These are phyloP conservation scores for Quercus variabilis DNA, from an alignment of 306 rosid genomes.

Conservation along the genomic window DNA sequence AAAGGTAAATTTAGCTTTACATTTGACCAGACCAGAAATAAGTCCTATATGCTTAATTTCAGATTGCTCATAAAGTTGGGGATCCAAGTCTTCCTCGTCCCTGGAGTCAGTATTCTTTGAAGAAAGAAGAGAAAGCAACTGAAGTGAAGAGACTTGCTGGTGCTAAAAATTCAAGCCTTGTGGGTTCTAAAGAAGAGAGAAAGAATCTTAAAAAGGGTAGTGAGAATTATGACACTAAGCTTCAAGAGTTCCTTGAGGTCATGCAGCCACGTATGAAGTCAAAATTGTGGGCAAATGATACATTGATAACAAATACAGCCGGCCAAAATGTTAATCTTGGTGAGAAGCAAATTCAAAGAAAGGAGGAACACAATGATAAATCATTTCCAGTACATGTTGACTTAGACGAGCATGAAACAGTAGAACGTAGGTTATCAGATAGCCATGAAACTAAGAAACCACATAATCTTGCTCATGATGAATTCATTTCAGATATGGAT, in stretches of 20 bases:
- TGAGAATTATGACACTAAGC: constrained; percentile 48
- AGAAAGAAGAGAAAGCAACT: constrained; percentile 36
- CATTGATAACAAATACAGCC: constrained; percentile 22
- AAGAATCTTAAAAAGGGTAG: constrained; percentile 19
- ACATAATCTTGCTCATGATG: constrained; percentile 33
- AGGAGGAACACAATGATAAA: constrained; percentile 26
- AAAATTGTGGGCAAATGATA: constrained; percentile 84
- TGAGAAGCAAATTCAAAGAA: constrained; percentile 26
- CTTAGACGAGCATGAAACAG: constrained; percentile 19
- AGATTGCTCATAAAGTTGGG: constrained; percentile 73
- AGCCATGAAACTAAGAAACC: constrained; percentile 22
- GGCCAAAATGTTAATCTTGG: constrained; percentile 15
- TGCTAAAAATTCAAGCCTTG: constrained; percentile 8
- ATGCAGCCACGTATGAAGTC: constrained; percentile 77
- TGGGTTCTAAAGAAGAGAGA: constrained; percentile 27
- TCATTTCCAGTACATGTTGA: constrained; percentile 22
- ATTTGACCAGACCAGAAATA: neutral
- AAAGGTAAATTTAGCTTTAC: neutral
- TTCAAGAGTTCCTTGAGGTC: constrained; percentile 80
- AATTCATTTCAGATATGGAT: constrained; percentile 63
- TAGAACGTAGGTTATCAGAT: constrained; percentile 20
- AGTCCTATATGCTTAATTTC: neutral
- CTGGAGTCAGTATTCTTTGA: constrained; percentile 68
- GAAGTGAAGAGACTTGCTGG: constrained; percentile 26
- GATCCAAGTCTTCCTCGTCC: constrained; percentile 80